A percentile compares a stretch with the other conserved stretches of the same genome.
phyloP scores from a whole-genome alignment of 2,329 filamentous ascomycete species.

The Diaporthe sp. region DNA sequence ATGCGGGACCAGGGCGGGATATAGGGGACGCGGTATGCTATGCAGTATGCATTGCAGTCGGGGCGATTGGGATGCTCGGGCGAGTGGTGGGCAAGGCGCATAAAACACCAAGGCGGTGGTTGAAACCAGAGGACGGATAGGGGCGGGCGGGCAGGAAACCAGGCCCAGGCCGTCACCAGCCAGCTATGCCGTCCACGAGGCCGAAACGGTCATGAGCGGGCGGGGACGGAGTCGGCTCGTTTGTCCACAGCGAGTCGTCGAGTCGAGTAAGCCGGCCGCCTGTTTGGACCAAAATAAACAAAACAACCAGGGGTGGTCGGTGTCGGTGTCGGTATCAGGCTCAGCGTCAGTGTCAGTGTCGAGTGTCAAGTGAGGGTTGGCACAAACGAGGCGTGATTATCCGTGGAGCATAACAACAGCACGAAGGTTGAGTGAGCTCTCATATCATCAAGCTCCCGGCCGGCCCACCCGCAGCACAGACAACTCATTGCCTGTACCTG shows the following conservation, averaged over 20 bases:
- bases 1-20: slow-evolving; percentile 16
- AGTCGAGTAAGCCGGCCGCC: slow-evolving; percentile 29
- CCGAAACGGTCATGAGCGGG: slow-evolving; percentile 34
- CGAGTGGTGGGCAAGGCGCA: slow-evolving; percentile 9
- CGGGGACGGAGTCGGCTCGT: slow-evolving; percentile 2
- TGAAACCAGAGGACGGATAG: slow-evolving; percentile 23
- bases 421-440: neutral
- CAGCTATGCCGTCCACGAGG: slow-evolving; percentile 32
- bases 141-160: slow-evolving; percentile 20
- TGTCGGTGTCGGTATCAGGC: neutral
- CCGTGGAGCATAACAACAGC: neutral
- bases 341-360: neutral
- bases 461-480: neutral
- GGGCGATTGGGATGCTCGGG: neutral
- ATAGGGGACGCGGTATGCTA: slow-evolving; percentile 22
- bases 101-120: slow-evolving; percentile 24
- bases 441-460: slow-evolving; percentile 23
- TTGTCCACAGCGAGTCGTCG: slow-evolving; percentile 15
- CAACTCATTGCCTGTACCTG: slow-evolving; percentile 25
- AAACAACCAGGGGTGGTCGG: slow-evolving; percentile 16
- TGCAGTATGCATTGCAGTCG: slow-evolving; percentile 17
- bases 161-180: slow-evolving; percentile 34
- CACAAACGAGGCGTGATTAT: neutral
- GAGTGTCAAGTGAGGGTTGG: neutral
- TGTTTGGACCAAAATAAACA: slow-evolving; percentile 33